Evolutionary conservation across 768 basidiomycete species (phyloP).

Genomic region (Suillus paluster): DNA sequence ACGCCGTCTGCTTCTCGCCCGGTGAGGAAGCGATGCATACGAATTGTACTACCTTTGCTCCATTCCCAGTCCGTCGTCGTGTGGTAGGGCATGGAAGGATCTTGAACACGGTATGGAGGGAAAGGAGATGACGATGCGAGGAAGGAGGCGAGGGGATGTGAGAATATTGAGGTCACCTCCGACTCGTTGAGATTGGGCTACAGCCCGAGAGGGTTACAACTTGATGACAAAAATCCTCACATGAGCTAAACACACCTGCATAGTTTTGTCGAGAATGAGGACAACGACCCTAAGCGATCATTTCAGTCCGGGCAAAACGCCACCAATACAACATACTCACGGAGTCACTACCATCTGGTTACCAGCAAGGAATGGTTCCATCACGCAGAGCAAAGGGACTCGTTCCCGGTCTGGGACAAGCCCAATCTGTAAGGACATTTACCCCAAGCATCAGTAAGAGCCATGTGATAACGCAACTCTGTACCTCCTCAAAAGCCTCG

Average conservation of each 20-base stretch:
- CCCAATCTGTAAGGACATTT: conserved; percentile 65
- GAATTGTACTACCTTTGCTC: conserved; percentile 41
- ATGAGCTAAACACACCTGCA: conserved; percentile 51
- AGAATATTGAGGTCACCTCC: conserved; percentile 84
- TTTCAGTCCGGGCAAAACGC: background rate
- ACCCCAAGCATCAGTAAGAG: conserved; percentile 5
- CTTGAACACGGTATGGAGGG: conserved; percentile 55
- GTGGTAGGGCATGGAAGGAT: conserved; percentile 59
- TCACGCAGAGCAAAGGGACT: conserved; percentile 74
- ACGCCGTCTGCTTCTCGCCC: conserved; percentile 84
- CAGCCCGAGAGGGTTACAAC: background rate
- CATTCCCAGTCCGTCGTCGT: conserved; percentile 59
- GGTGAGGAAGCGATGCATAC: conserved; percentile 83
- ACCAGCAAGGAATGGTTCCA: conserved; percentile 80
- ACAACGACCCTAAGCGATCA: conserved; percentile 70
- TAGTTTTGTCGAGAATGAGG: conserved; percentile 76
- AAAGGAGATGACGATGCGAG: conserved; percentile 64
- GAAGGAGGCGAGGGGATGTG: conserved; percentile 81
- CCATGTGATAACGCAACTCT: background rate
- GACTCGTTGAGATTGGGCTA: conserved; percentile 81
- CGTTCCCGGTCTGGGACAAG: conserved; percentile 70
- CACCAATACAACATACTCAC: conserved; percentile 48
- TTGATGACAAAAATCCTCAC: conserved; percentile 17
- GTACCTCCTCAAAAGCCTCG: conserved; percentile 90
- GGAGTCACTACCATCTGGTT: conserved; percentile 81